A percentile compares a stretch with the other conserved stretches of the same genome.
These are phyloP conservation scores for Lentinula boryana DNA, from an alignment of 768 basidiomycete genomes.

Conservation along the genomic window DNA sequence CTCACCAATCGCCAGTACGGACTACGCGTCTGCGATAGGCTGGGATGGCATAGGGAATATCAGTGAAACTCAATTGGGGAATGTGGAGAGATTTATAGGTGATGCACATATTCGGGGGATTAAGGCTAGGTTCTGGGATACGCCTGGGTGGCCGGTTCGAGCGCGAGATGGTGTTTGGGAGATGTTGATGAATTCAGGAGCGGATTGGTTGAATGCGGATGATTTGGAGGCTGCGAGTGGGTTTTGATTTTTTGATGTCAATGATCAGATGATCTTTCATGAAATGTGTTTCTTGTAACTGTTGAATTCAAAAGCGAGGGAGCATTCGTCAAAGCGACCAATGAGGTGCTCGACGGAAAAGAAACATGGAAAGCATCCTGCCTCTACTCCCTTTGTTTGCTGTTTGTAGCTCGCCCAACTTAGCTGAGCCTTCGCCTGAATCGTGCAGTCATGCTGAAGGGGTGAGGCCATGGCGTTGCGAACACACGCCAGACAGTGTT, in stretches of 20 bases:
- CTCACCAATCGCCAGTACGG: constrained; percentile 45
- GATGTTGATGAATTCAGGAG: constrained; percentile 33
- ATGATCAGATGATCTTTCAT: too few species aligned
- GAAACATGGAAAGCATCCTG: too few species aligned
- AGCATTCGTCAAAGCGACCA: background rate
- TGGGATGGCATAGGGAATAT: constrained; percentile 42
- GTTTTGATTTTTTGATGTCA: background rate
- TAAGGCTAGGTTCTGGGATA: constrained; percentile 47
- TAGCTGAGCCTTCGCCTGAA: too few species aligned
- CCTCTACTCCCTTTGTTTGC: too few species aligned
- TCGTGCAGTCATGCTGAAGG: too few species aligned
- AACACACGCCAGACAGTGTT: too few species aligned
- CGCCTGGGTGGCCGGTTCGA: constrained; percentile 40
- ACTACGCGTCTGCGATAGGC: constrained; percentile 37
- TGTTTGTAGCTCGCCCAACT: too few species aligned
- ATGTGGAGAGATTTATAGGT: constrained; percentile 31
- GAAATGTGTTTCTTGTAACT: background rate
- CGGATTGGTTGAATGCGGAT: constrained; percentile 49
- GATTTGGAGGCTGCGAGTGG: constrained; percentile 35
- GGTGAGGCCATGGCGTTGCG: too few species aligned
- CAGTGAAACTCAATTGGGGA: constrained; percentile 29
- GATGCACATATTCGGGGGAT: constrained; percentile 40
- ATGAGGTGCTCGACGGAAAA: background rate
- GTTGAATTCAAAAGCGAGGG: background rate
- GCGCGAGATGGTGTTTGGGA: constrained; percentile 40